These are phyloP conservation scores for Aphanocladium album DNA, from an alignment of 2,329 filamentous ascomycete species.

Conservation along the genomic window DNA sequence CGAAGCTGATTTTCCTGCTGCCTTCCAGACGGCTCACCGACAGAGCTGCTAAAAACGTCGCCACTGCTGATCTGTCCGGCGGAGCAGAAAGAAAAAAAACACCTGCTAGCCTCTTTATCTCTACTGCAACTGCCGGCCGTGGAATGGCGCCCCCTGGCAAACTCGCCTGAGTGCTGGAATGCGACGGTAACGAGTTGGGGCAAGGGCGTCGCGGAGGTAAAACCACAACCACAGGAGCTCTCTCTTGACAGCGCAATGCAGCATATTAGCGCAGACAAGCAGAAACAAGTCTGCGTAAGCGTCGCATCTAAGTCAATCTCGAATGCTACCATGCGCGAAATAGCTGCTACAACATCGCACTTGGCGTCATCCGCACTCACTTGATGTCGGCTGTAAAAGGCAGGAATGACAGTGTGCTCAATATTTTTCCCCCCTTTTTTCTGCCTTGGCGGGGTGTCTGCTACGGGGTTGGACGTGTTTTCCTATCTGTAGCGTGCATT, in stretches of 20 bases:
- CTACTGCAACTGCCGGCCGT: not conserved
- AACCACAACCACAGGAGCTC: not conserved
- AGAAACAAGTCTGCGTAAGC: not conserved
- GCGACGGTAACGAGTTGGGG: not conserved
- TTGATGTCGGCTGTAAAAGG: not conserved
- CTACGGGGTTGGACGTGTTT: not conserved
- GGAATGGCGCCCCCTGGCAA: not conserved
- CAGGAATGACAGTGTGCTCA: not conserved
- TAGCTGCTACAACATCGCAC: not conserved
- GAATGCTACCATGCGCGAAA: slow-evolving; percentile 1
- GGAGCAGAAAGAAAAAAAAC: not conserved
- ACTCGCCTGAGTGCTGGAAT: not conserved
- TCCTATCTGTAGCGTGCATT: not conserved
- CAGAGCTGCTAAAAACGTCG: not conserved
- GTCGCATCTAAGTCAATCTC: slow-evolving; percentile 10
- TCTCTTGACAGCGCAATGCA: not conserved
- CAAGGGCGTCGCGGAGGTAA: not conserved
- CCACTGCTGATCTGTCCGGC: not conserved
- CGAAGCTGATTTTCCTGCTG: not conserved
- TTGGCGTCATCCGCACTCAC: not conserved
- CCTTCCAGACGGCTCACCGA: not conserved
- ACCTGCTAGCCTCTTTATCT: not conserved
- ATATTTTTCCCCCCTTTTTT: not conserved
- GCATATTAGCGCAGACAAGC: not conserved
- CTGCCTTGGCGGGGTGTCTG: not conserved